phyloP scores from a whole-genome alignment of 192 early-diverging fungal species.

The Umbelopsis vinacea region DNA sequence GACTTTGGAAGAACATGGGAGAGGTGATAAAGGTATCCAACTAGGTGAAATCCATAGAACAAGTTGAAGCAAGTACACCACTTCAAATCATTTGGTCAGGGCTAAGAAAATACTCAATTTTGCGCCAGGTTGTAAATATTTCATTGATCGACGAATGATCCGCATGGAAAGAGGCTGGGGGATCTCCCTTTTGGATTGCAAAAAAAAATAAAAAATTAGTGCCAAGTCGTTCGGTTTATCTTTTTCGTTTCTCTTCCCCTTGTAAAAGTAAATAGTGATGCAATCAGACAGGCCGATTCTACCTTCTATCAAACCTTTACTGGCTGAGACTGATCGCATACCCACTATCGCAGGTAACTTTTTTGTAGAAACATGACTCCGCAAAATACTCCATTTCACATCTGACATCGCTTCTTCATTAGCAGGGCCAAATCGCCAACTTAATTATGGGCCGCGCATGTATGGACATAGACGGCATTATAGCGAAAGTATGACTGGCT shows the following conservation, averaged over 20 bases:
- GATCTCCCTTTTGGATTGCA: constrained; percentile 11
- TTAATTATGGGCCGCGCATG: background rate
- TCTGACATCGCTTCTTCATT: background rate
- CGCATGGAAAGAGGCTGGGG: constrained; percentile 8
- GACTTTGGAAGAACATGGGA: background rate
- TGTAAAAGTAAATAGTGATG: background rate
- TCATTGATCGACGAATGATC: constrained; percentile 18
- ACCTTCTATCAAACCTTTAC: constrained; percentile 18
- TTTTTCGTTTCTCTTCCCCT: background rate
- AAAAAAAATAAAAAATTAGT: constrained; percentile 12
- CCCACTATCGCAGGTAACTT: background rate
- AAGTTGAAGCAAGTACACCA: no score
- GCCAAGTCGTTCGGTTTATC: background rate
- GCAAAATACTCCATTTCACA: background rate
- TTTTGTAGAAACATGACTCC: background rate
- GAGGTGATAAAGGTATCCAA: background rate
- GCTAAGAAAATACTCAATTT: background rate
- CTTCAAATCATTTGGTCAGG: background rate
- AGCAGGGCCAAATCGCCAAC: background rate
- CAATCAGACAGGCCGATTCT: constrained; percentile 11
- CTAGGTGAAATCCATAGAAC: background rate
- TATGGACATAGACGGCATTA: constrained; percentile 15
- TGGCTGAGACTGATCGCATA: constrained; percentile 13
- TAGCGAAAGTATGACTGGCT: constrained; percentile 5
- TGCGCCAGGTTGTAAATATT: background rate